Evolutionary conservation across 164 flowering plant genomes (phyloP).

Genomic region (Cinnamomum micranthum): DNA sequence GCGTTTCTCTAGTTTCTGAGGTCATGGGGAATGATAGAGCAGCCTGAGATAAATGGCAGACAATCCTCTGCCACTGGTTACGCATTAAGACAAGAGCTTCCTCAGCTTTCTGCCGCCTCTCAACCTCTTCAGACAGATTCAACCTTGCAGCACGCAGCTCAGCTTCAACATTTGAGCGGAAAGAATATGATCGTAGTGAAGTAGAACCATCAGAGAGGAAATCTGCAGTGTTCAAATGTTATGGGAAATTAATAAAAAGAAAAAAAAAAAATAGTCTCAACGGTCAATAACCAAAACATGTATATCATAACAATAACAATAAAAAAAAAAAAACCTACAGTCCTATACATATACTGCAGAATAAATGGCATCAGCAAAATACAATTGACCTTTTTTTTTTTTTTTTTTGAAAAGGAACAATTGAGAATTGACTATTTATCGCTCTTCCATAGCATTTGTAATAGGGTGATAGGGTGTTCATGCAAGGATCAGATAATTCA

Average conservation of each 20-base stretch:
- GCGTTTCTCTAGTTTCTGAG: constrained; percentile 18
- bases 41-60: constrained; percentile 41
- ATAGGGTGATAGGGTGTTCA: no score
- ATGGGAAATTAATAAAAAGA: not conserved
- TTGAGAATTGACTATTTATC: no score
- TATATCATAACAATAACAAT: no score
- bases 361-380: no score
- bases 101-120: constrained; percentile 79
- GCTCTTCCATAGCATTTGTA: no score
- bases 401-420: no score
- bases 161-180: constrained; percentile 34
- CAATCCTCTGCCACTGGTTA: constrained; percentile 56
- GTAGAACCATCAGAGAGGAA: constrained; percentile 3
- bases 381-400: no score
- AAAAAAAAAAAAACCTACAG: no score
- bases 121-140: constrained; percentile 70
- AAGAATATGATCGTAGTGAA: constrained; percentile 1
- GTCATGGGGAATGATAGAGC: constrained; percentile 56
- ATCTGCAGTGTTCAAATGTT: not conserved
- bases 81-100: constrained; percentile 49
- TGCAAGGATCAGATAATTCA: no score
- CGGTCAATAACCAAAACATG: not conserved
- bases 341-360: no score
- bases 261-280: not conserved
- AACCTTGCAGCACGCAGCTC: constrained; percentile 67